Evolutionary conservation across 2,329 filamentous ascomycete species (phyloP).

Genomic region (Tolypocladium nubicola): DNA sequence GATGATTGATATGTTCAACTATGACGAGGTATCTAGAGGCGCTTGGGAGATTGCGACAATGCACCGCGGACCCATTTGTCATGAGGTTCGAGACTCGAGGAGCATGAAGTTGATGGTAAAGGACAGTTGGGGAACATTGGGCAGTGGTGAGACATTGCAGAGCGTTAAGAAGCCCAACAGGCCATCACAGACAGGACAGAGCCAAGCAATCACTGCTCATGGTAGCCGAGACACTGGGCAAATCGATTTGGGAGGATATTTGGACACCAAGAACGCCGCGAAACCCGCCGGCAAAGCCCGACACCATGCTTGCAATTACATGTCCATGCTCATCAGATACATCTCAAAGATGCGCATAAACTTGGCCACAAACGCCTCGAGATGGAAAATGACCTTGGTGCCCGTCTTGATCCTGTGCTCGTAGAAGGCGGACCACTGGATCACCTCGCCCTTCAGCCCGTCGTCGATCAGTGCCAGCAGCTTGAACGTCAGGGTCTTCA

Average conservation of each 20-base stretch:
- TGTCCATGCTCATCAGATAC: conserved; percentile 79
- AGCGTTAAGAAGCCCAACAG: background rate
- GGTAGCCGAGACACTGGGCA: background rate
- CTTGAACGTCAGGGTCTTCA: conserved; percentile 93
- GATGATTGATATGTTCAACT: background rate
- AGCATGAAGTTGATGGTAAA: background rate
- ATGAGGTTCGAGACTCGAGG: too few relatives aligned
- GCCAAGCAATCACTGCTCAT: background rate
- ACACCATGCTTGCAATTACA: conserved; percentile 26
- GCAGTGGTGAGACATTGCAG: background rate
- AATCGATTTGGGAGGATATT: background rate
- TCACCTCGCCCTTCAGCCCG: conserved; percentile 78
- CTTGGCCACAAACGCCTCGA: conserved; percentile 97
- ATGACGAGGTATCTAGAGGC: background rate
- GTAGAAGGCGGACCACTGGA: conserved; percentile 95
- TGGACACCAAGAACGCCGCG: background rate
- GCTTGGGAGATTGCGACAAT: background rate
- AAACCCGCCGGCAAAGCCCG: background rate
- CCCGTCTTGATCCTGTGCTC: conserved; percentile 90
- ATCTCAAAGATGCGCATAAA: conserved; percentile 96
- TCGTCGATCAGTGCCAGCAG: conserved; percentile 82
- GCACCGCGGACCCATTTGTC: background rate
- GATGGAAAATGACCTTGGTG: conserved; percentile 92
- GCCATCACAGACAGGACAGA: background rate
- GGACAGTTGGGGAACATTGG: background rate